Base-by-base conservation (phyloP, 352 stramenopile species). In the Phytopythium oedochilum region DNA sequence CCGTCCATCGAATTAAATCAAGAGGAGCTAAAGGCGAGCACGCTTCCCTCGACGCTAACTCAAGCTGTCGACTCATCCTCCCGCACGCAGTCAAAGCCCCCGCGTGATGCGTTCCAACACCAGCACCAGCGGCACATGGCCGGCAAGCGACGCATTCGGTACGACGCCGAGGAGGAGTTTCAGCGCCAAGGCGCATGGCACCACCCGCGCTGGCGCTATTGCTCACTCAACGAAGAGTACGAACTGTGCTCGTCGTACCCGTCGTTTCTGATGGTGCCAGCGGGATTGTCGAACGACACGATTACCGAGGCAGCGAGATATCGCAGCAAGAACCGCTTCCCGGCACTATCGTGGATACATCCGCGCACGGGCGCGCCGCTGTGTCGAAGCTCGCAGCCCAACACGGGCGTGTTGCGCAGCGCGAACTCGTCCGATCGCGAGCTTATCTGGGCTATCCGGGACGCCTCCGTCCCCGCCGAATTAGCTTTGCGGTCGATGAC, bases 371-470 rank as follows among this genome's bases (percentile, higher is more conserved):
- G 94, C 40, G 91, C 91, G 1, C 86, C 85, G 31, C 75, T 99
- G 42, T 99, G 94, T 73, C 78, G 97, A 22, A 96, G 78, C 38
- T 94, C 90, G 32, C 96, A 99, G 63, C 97, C 97, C 1, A 98
- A 98, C 64, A 96, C 97, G 1, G 97, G 97, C 23, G 73, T 99
- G 10, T 66, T 97, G 35, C 92, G 95, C 17, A 97, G 95, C 72
- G 96, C 83, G 26, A 97, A 86, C 55, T 59, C 73, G 9, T 81
- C 89, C 20, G 97, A 99, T 64, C 86, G 97, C 39, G 86, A 84
- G 15, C 61, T 97, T n/a, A 85, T 97, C 14, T 91, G 85, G 75
- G 77, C 81, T 7, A 87, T 94, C 53, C 72, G 92, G 22, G 92
- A 98, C 46, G 78, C 75, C 26, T 83, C 72, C 20, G 77, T 89